phyloP scores from a whole-genome alignment of 129 eudicot species.

The Flaveria ramosissima region DNA sequence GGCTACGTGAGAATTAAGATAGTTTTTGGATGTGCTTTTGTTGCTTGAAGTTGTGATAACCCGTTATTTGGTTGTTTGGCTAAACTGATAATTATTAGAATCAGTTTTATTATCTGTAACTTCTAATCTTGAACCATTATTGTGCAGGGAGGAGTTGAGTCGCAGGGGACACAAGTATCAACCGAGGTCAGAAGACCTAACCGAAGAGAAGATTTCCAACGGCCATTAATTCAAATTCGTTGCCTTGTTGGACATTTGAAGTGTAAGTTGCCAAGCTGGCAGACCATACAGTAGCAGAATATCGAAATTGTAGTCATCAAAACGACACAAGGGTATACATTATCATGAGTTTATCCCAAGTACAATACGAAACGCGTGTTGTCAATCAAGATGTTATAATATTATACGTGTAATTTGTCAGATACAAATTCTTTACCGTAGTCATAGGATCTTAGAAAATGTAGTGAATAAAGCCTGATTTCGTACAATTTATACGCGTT shows the following conservation, averaged over 20 bases:
- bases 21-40: neutral
- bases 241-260: neutral
- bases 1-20: neutral
- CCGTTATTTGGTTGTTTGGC: neutral
- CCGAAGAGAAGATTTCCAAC: slow-evolving; percentile 37
- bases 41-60: neutral
- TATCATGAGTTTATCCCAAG: neutral
- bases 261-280: neutral
- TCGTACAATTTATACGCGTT: neutral
- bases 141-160: slow-evolving; percentile 53
- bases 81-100: neutral
- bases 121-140: slow-evolving; percentile 1
- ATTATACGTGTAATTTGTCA: slow-evolving; percentile 36
- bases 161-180: slow-evolving; percentile 41
- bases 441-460: slow-evolving; percentile 24
- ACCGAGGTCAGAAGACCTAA: slow-evolving; percentile 40
- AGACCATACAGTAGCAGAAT: slow-evolving; percentile 10
- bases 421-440: slow-evolving; percentile 12
- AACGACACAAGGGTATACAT: neutral
- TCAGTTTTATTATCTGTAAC: neutral
- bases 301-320: slow-evolving; percentile 15
- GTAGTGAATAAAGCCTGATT: slow-evolving; percentile 29
- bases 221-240: slow-evolving; percentile 25
- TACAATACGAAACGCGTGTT: neutral
- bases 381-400: slow-evolving; percentile 20